Percentiles rank a stretch among this genome's conserved stretches.
These are phyloP conservation scores for Populus hybrid DNA, from an alignment of 441 rosid genomes.

Conservation along the genomic window DNA sequence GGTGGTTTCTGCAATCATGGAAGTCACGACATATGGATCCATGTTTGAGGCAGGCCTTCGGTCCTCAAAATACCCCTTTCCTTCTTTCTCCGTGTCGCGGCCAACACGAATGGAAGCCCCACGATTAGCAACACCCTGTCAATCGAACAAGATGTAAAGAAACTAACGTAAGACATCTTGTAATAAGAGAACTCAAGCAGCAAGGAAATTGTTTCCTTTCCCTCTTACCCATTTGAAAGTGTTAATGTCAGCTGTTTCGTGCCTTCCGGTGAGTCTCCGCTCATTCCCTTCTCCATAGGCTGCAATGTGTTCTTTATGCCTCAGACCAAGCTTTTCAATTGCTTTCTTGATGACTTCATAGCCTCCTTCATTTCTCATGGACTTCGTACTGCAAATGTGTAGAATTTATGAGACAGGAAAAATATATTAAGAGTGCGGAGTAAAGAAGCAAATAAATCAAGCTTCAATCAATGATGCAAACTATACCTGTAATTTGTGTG, in stretches of 20 bases:
- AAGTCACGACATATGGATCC: conserved; percentile 41
- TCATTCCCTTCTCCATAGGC: too few relatives aligned
- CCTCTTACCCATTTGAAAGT: too few relatives aligned
- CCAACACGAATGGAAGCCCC: conserved; percentile 75
- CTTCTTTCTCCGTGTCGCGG: conserved; percentile 55
- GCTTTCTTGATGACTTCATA: too few relatives aligned
- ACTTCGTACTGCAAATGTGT: conserved; percentile 42
- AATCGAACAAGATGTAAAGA: too few relatives aligned
- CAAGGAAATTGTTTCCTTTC: too few relatives aligned
- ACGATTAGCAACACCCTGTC: conserved; percentile 62
- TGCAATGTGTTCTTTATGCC: too few relatives aligned
- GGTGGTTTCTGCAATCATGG: conserved; percentile 64
- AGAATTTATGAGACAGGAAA: neutral
- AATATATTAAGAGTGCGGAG: neutral
- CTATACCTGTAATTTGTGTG: conserved; percentile 60
- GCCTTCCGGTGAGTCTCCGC: too few relatives aligned
- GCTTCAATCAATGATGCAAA: neutral
- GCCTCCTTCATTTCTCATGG: conserved; percentile 62
- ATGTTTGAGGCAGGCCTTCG: conserved; percentile 70
- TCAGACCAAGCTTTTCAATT: too few relatives aligned
- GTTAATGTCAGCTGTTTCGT: too few relatives aligned
- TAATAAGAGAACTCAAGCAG: too few relatives aligned
- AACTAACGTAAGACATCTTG: too few relatives aligned
- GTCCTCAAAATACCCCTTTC: conserved; percentile 68
- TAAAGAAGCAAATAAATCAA: neutral